Percentiles rank a stretch among this genome's conserved stretches.
phyloP scores from a whole-genome alignment of 2,329 filamentous ascomycete genomes.

The Fusarium albosuccineum region DNA sequence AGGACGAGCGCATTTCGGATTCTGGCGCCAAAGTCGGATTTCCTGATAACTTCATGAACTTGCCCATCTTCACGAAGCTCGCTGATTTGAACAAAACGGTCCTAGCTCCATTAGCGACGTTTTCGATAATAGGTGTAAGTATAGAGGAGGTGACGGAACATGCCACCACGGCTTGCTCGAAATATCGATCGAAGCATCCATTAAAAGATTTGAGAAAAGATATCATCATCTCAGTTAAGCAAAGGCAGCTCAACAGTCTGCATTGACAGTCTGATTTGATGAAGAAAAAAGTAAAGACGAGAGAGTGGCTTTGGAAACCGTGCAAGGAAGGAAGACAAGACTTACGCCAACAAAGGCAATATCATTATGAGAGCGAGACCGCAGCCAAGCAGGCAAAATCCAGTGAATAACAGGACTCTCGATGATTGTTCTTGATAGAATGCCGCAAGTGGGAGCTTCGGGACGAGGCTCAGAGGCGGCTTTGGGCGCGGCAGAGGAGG shows the following conservation, averaged over 20 bases:
- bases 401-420: slow-evolving; percentile 80
- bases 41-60: slow-evolving; percentile 81
- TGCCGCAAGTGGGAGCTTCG: slow-evolving; percentile 70
- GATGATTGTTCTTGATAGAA: slow-evolving; percentile 84
- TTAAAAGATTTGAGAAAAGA: not conserved
- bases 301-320: not conserved
- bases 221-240: not conserved
- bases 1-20: slow-evolving; percentile 86
- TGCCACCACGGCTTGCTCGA: slow-evolving; percentile 18
- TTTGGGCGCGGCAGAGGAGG: slow-evolving; percentile 50
- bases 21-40: slow-evolving; percentile 80
- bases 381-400: slow-evolving; percentile 84
- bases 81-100: slow-evolving; percentile 84
- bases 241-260: not conserved
- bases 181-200: not conserved
- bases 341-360: slow-evolving; percentile 86
- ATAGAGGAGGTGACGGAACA: not conserved
- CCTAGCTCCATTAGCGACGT: slow-evolving; percentile 58
- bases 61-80: slow-evolving; percentile 78
- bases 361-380: slow-evolving; percentile 79
- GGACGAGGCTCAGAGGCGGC: slow-evolving; percentile 48
- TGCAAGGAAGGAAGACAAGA: slow-evolving; percentile 43
- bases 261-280: no score
- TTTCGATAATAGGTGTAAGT: not conserved
- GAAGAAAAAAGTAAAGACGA: not conserved